Base-by-base conservation (phyloP, 2,329 filamentous ascomycete species). In the Fusarium sterilihyphosum region DNA sequence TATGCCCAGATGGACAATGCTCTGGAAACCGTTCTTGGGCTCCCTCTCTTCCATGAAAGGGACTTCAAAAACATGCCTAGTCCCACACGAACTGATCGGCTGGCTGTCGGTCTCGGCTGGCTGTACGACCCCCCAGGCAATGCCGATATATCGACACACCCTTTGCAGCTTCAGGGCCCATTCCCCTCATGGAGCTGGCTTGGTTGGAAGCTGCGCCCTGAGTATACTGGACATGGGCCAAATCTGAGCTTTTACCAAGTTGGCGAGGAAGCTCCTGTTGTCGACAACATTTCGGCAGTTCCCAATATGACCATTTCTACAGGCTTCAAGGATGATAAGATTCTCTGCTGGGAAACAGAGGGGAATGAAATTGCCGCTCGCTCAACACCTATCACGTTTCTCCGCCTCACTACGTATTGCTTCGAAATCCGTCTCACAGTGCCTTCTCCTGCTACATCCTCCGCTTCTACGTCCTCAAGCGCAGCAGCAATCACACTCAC, bases 161-260 rank as follows among this genome's bases (percentile, higher is more conserved):
- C 80, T 33, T 77, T 79, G 64, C 78, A 71, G 41, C 75, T 76
- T 43, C 74, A 78, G 22, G 77, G 74, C 31, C 59, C 75, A 7
- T 82, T 81, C 50, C 82, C 82, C 5, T 83, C 82, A 1, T 84
- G 82, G 82, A 82, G 81, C 8, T 84, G 82, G 82, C 79, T 84
- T 12, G 77, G 81, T 8, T 84, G 82, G 82, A 78, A 77, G 33
- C 69, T 78, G 13, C 77, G 80, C 8, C 61, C 71, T 5, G 78
- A 76, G 6, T 75, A 74, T 46, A 64, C 76, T 17, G 75, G 71
- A n/a, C 59, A 76, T 49, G 75, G 70, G n/a, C 77, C 77, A n/a
- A 73, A 70, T 41, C 80, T 83, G 67, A 77, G 77, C 60, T 78
- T 83, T 50, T 80, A 78, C 52, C 78, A 82, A 62, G 77, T 82